Evolutionary conservation across 306 rosid genomes (phyloP).

Genomic region (Casuarina cunninghamiana): DNA sequence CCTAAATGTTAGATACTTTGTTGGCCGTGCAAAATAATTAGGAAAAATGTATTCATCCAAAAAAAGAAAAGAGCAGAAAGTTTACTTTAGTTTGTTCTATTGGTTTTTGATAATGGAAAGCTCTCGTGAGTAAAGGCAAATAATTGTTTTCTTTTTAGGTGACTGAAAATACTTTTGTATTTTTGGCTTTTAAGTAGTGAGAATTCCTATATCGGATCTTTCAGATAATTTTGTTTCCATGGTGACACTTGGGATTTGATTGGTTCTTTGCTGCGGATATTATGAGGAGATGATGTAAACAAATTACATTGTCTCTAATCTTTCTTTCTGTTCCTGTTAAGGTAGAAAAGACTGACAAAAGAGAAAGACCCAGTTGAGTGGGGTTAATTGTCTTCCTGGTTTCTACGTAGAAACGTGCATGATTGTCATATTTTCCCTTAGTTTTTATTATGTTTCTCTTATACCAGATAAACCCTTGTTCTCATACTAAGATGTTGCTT

Average conservation of each 20-base stretch:
- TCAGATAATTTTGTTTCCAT: neutral
- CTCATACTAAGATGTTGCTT: neutral
- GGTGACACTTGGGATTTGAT: neutral
- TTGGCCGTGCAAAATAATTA: neutral
- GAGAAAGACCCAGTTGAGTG: neutral
- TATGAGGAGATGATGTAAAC: neutral
- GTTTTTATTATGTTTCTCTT: neutral
- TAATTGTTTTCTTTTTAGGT: neutral
- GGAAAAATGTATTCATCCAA: neutral
- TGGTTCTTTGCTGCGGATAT: neutral
- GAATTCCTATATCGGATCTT: neutral
- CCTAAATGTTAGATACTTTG: neutral
- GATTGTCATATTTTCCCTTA: neutral
- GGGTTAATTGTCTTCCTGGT: neutral
- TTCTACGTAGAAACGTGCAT: neutral
- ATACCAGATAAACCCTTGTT: neutral
- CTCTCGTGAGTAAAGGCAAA: neutral
- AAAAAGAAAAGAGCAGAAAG: neutral
- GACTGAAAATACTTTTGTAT: neutral
- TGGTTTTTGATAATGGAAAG: neutral
- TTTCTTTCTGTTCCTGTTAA: neutral
- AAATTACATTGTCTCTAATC: neutral
- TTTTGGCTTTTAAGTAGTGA: neutral
- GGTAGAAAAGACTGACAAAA: neutral
- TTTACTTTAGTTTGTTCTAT: neutral